phyloP scores from a whole-genome alignment of 192 early-diverging fungal genomes.

The Rhizophagus clarus region DNA sequence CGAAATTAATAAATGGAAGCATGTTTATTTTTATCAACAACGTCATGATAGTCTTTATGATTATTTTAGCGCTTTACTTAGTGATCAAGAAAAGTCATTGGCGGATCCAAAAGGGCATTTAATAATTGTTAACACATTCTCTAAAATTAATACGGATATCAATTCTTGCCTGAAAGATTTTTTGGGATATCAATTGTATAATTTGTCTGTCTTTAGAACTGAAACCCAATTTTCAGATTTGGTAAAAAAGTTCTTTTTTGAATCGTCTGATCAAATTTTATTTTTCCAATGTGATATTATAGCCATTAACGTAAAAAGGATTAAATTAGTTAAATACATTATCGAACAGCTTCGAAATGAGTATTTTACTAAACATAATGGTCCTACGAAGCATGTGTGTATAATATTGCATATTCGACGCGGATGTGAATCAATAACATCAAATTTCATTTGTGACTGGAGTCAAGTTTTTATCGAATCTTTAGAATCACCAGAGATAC shows the following conservation, averaged over 20 bases:
- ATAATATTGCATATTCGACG: neutral
- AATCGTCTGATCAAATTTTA: slow-evolving; percentile 7
- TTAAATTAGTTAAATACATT: slow-evolving; percentile 19
- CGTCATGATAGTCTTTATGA: neutral
- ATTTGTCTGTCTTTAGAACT: slow-evolving; percentile 18
- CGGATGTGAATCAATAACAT: neutral
- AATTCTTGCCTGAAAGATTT: neutral
- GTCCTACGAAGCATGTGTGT: neutral
- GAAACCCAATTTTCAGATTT: neutral
- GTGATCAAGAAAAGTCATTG: neutral
- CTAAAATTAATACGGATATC: slow-evolving; percentile 24
- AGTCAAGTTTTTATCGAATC: neutral
- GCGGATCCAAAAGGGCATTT: neutral
- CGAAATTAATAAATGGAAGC: slow-evolving; percentile 2
- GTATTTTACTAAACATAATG: neutral
- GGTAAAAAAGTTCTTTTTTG: slow-evolving; percentile 9
- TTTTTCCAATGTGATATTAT: slow-evolving; percentile 18
- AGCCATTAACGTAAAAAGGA: neutral
- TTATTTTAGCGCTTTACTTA: neutral
- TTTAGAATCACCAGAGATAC: neutral
- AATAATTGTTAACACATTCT: slow-evolving; percentile 23
- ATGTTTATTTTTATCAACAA: slow-evolving; percentile 7
- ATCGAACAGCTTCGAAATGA: slow-evolving; percentile 18
- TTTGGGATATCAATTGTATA: neutral
- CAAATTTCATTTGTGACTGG: neutral